Conservation (phyloP, 129 eudicot genomes). For the Scalesia atractyloides region DNA sequence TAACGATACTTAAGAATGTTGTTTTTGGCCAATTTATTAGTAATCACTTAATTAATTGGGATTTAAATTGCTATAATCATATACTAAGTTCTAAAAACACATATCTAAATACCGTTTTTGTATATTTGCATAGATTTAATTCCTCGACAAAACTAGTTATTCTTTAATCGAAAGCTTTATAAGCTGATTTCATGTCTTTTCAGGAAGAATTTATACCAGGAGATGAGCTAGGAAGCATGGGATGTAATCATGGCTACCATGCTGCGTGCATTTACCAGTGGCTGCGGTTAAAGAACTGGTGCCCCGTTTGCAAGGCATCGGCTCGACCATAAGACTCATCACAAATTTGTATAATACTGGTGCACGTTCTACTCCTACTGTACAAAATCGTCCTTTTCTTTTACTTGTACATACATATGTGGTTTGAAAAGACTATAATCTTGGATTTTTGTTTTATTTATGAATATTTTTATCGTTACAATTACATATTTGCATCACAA, state of each 20-base stretch:
- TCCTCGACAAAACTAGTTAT: background rate
- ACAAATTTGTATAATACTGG: slow-evolving; percentile 8
- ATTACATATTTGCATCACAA: slow-evolving; percentile 16
- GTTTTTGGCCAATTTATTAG: background rate
- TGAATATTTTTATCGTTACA: slow-evolving; percentile 3
- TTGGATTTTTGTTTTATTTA: slow-evolving; percentile 25
- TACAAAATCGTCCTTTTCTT: slow-evolving; percentile 14
- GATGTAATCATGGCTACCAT: slow-evolving; percentile 78
- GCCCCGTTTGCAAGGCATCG: slow-evolving; percentile 82
- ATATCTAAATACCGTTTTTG: background rate
- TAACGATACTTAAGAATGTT: background rate
- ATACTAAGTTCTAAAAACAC: background rate
- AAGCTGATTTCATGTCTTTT: slow-evolving; percentile 16
- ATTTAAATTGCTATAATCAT: background rate
- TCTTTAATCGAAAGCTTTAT: background rate
- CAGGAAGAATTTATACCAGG: slow-evolving; percentile 78
- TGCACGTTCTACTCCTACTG: slow-evolving; percentile 20
- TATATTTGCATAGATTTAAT: background rate
- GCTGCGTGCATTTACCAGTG: slow-evolving; percentile 65
- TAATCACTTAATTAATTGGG: background rate
- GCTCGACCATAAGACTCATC: slow-evolving; percentile 26
- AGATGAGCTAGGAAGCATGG: slow-evolving; percentile 69
- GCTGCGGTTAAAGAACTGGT: slow-evolving; percentile 85
- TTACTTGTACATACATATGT: slow-evolving; percentile 29
- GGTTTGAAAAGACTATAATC: slow-evolving; percentile 10